These are phyloP conservation scores for Flaveria sonorensis DNA, from an alignment of 129 eudicot species.

Conservation along the genomic window DNA sequence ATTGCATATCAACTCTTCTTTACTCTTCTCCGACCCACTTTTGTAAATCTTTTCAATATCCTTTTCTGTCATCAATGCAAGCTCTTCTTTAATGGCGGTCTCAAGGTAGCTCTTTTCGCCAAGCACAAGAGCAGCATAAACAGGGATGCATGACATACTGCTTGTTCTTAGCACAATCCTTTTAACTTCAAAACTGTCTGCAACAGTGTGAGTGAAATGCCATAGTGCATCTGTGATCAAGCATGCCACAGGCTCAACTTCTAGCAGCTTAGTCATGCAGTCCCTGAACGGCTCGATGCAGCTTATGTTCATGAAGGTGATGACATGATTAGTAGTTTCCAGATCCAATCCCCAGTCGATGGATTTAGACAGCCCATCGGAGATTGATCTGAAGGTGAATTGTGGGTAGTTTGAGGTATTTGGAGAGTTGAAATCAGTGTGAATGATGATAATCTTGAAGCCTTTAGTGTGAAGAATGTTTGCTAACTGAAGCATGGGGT, in stretches of 20 bases:
- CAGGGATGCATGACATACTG: conserved; percentile 34
- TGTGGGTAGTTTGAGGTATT: conserved; percentile 30
- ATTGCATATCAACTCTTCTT: conserved; percentile 7
- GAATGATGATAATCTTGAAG: conserved; percentile 37
- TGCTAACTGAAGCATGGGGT: conserved; percentile 40
- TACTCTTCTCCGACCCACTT: conserved; percentile 15
- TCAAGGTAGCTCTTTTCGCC: conserved; percentile 27
- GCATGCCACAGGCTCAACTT: conserved; percentile 19
- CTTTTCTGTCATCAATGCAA: conserved; percentile 42
- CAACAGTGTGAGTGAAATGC: conserved; percentile 30
- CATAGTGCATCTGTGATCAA: conserved; percentile 35
- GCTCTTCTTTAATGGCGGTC: conserved; percentile 28
- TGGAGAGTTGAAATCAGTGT: conserved; percentile 31
- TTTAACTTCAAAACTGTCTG: conserved; percentile 25
- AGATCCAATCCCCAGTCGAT: conserved; percentile 4
- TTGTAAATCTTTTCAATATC: conserved; percentile 35
- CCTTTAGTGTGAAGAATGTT: conserved; percentile 32
- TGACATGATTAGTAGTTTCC: neutral
- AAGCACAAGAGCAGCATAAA: conserved; percentile 27
- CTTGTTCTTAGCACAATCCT: conserved; percentile 40
- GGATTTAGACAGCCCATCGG: conserved; percentile 16
- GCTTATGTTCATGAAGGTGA: conserved; percentile 34
- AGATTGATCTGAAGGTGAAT: conserved; percentile 36
- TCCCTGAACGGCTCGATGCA: conserved; percentile 22
- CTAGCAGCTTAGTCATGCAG: conserved; percentile 25